Percentiles rank a stretch among this genome's conserved stretches.
These are phyloP conservation scores for Xylaria longipes DNA, from an alignment of 495 filamentous ascomycete genomes.

Conservation along the genomic window DNA sequence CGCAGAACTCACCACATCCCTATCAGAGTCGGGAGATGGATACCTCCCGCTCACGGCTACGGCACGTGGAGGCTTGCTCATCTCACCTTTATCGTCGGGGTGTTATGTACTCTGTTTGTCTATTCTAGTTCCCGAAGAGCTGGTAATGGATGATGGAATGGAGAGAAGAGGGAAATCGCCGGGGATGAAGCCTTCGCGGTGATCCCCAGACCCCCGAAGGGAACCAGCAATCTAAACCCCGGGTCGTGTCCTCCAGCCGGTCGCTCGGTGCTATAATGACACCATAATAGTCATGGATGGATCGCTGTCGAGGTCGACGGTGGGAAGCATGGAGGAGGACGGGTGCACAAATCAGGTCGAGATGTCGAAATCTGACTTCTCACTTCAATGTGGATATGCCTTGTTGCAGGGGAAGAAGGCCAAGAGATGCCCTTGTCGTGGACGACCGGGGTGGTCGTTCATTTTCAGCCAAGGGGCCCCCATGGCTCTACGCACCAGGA, in stretches of 20 bases:
- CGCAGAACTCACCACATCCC: background rate
- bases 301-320: background rate
- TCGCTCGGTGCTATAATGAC: constrained; percentile 6
- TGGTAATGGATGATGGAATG: background rate
- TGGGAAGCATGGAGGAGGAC: background rate
- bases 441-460: background rate
- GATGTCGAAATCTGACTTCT: constrained; percentile 10
- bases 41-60: constrained; percentile 12
- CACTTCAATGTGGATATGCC: background rate
- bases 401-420: constrained; percentile 15
- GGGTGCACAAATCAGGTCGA: constrained; percentile 10
- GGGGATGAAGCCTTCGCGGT: constrained; percentile 5
- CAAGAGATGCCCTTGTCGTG: constrained; percentile 5
- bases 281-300: background rate
- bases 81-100: background rate
- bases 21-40: constrained; percentile 22
- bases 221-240: background rate
- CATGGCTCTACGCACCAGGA: background rate
- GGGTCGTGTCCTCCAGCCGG: background rate
- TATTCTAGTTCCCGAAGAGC: background rate
- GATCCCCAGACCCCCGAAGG: constrained; percentile 10
- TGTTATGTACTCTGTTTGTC: background rate
- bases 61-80: background rate
- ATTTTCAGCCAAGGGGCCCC: background rate
- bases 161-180: background rate